Conservation (phyloP, 2,329 filamentous ascomycete species). For the Achaetomium macrosporum region DNA sequence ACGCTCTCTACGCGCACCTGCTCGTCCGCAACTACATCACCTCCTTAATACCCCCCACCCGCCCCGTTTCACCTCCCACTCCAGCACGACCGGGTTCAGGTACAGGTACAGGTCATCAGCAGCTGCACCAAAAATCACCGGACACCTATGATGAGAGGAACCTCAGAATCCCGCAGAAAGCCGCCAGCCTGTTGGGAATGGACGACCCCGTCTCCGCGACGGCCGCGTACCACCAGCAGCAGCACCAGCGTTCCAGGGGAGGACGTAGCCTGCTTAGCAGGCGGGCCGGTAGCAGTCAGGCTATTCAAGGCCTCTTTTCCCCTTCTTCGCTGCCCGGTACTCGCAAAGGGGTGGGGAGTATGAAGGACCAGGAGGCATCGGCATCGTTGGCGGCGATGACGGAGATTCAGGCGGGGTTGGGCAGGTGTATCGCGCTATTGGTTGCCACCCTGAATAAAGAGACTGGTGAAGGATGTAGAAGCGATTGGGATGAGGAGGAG, state of each 20-base stretch:
- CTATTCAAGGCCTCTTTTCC: neutral
- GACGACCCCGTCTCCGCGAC: constrained; percentile 21
- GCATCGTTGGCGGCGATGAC: constrained; percentile 28
- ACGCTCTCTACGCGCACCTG: constrained; percentile 54
- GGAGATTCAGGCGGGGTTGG: constrained; percentile 45
- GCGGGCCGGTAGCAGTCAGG: neutral
- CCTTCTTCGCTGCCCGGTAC: constrained; percentile 6
- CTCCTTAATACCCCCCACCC: constrained; percentile 28
- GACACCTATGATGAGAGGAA: constrained; percentile 26
- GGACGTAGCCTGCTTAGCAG: neutral
- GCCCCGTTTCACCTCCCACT: constrained; percentile 10
- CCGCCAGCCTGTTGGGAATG: constrained; percentile 46
- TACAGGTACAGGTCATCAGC: no score
- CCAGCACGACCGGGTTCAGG: constrained; percentile 25
- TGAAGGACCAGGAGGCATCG: neutral
- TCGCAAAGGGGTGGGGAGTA: constrained; percentile 5
- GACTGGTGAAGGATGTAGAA: neutral
- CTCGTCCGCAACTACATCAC: constrained; percentile 54
- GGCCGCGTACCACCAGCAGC: constrained; percentile 13
- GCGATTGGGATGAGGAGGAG: neutral
- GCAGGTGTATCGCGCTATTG: constrained; percentile 45
- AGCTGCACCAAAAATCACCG: constrained; percentile 7
- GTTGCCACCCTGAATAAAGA: constrained; percentile 41
- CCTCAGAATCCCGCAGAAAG: constrained; percentile 43
- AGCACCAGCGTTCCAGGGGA: constrained; percentile 6